phyloP scores from a whole-genome alignment of 139 green algal species.

The Auxenochlorella protothecoides region DNA sequence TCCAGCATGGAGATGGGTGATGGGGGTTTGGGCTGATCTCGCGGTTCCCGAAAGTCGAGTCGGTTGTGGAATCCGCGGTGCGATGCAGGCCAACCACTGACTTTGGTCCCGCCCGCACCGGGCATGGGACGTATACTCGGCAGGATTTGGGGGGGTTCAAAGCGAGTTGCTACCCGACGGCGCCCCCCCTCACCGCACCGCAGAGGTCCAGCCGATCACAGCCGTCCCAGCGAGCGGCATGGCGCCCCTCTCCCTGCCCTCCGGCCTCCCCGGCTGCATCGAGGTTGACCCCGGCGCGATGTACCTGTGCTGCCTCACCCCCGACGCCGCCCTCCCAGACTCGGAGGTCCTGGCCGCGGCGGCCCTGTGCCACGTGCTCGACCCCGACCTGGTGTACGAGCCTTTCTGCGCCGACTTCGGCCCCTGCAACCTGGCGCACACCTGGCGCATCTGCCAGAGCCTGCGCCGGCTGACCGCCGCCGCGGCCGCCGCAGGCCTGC shows the following conservation, averaged over 20 bases:
- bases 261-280: conserved; percentile 3
- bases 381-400: conserved; percentile 62
- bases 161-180: too few relatives aligned
- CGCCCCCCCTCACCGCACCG: too few relatives aligned
- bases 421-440: conserved; percentile 74
- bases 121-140: too few relatives aligned
- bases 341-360: conserved; percentile 10
- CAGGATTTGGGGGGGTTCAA: too few relatives aligned
- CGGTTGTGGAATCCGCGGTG: too few relatives aligned
- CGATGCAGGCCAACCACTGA: too few relatives aligned
- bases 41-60: too few relatives aligned
- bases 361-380: conserved; percentile 22
- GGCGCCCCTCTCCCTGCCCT: background rate
- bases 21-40: too few relatives aligned
- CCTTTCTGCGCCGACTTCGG: conserved; percentile 90
- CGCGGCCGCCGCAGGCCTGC: background rate
- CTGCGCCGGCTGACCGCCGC: conserved; percentile 32
- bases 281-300: conserved; percentile 55
- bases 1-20: too few relatives aligned
- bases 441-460: conserved; percentile 65
- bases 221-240: too few relatives aligned
- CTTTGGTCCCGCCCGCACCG: too few relatives aligned
- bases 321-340: background rate
- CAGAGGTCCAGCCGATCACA: too few relatives aligned
- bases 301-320: conserved; percentile 27